Evolutionary conservation across 1,139 yeast species (phyloP).

Genomic region (Saccharomyces hybrid): DNA sequence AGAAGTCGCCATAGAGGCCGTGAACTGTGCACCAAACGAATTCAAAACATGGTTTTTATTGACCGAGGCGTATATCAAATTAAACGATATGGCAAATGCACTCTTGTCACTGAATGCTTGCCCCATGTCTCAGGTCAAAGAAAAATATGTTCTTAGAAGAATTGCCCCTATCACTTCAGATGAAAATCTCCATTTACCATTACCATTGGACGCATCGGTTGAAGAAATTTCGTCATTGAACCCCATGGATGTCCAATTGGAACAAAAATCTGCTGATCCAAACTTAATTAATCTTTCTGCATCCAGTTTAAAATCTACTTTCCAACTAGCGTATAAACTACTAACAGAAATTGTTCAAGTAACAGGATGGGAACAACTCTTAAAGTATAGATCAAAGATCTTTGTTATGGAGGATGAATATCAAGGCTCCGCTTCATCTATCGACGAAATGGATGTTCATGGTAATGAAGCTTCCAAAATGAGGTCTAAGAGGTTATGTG

Average conservation of each 20-base stretch:
- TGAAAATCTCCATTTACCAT: conserved; percentile 56
- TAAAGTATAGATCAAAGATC: conserved; percentile 76
- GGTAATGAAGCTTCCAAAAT: not conserved
- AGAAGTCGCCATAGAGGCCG: conserved; percentile 71
- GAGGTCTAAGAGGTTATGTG: conserved; percentile 69
- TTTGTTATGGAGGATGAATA: conserved; percentile 97
- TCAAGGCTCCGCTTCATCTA: conserved; percentile 25
- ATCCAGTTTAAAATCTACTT: conserved; percentile 75
- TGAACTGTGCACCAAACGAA: conserved; percentile 85
- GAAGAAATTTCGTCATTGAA: conserved; percentile 49
- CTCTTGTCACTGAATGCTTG: conserved; percentile 81
- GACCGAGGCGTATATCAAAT: conserved; percentile 65
- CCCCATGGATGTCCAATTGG: conserved; percentile 50
- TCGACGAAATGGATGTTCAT: conserved; percentile 2
- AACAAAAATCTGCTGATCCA: conserved; percentile 55
- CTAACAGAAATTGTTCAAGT: conserved; percentile 67
- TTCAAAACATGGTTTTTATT: conserved; percentile 83
- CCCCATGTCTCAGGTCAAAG: conserved; percentile 85
- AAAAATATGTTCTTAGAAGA: conserved; percentile 52
- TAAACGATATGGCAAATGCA: conserved; percentile 78
- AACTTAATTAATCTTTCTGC: conserved; percentile 74
- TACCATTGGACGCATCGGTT: conserved; percentile 70
- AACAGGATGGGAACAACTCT: conserved; percentile 85
- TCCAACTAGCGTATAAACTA: conserved; percentile 74
- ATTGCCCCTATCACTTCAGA: conserved; percentile 33